Conservation (phyloP, 352 stramenopile genomes). For the Pythium coloratum region DNA sequence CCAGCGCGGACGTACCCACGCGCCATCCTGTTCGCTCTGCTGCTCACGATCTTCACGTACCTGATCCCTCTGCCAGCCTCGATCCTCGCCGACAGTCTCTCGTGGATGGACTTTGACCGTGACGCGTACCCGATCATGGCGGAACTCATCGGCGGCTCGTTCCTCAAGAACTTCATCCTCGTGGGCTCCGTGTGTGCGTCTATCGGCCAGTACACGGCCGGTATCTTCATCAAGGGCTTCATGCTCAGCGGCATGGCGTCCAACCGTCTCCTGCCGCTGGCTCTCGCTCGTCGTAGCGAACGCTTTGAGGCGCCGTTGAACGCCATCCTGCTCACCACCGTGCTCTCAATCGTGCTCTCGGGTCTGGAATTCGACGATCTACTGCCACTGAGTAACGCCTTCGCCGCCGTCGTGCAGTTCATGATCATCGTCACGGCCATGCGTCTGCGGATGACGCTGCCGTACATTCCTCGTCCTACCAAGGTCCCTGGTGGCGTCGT, state of each 20-base stretch:
- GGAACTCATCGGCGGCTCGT: constrained; percentile 69
- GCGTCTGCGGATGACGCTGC: constrained; percentile 63
- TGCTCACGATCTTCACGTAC: constrained; percentile 69
- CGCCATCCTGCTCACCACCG: constrained; percentile 22
- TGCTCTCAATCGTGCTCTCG: constrained; percentile 19
- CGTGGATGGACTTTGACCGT: constrained; percentile 84
- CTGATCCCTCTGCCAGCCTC: constrained; percentile 86
- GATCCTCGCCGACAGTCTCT: constrained; percentile 64
- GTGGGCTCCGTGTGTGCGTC: constrained; percentile 73
- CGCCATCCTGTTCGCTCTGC: constrained; percentile 44
- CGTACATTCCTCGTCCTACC: constrained; percentile 48
- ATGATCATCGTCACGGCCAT: constrained; percentile 87
- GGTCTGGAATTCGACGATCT: constrained; percentile 48
- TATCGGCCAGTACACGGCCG: constrained; percentile 83
- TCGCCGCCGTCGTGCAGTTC: constrained; percentile 73
- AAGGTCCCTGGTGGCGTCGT: constrained; percentile 30
- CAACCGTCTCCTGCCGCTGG: constrained; percentile 66
- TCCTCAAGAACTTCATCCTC: constrained; percentile 80
- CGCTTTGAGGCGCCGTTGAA: constrained; percentile 26
- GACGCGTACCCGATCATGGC: constrained; percentile 86
- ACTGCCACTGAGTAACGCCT: constrained; percentile 76
- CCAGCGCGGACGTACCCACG: no score
- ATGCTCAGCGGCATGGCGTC: constrained; percentile 71
- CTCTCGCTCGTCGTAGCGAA: constrained; percentile 56
- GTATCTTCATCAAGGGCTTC: constrained; percentile 88